These are phyloP conservation scores for Neostapfia colusana DNA, from an alignment of 176 grass and related monocot species.

Conservation along the genomic window DNA sequence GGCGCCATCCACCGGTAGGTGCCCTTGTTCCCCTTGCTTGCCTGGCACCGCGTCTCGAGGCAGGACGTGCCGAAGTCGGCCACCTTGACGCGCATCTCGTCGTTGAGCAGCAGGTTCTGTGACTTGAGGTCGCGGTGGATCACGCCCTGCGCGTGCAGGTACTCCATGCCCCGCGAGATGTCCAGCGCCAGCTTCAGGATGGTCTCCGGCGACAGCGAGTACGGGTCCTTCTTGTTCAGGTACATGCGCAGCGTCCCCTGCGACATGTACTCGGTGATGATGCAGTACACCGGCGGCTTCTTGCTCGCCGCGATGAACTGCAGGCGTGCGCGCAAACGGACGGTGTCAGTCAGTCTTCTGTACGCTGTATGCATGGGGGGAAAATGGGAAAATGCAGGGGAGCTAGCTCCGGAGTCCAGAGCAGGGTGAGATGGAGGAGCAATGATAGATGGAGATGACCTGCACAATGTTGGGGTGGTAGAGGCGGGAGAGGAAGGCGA, in stretches of 20 bases:
- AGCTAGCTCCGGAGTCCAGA: background rate
- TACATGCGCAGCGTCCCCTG: slow-evolving; percentile 99
- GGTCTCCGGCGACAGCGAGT: slow-evolving; percentile 90
- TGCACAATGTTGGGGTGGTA: slow-evolving; percentile 96
- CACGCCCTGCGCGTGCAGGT: slow-evolving; percentile 91
- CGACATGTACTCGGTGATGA: slow-evolving; percentile 99
- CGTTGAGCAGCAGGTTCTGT: slow-evolving; percentile 92
- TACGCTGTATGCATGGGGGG: too few relatives aligned
- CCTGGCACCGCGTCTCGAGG: slow-evolving; percentile 72
- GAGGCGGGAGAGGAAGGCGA: slow-evolving; percentile 82
- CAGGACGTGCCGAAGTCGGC: slow-evolving; percentile 96
- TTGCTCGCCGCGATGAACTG: slow-evolving; percentile 95
- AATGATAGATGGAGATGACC: too few relatives aligned
- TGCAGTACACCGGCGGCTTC: slow-evolving; percentile 97
- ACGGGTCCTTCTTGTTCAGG: slow-evolving; percentile 96
- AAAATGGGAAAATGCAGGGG: background rate
- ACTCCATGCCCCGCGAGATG: slow-evolving; percentile 94
- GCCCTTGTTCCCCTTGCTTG: slow-evolving; percentile 89
- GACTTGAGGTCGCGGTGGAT: slow-evolving; percentile 98
- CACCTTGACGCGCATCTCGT: slow-evolving; percentile 97
- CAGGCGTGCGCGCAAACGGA: background rate
- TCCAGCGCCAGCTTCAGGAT: slow-evolving; percentile 82
- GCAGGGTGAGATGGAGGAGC: too few relatives aligned
- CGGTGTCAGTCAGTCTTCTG: too few relatives aligned
- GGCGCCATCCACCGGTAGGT: slow-evolving; percentile 99